Percentiles rank a stretch among this genome's conserved stretches.
These are phyloP conservation scores for Tuber brumale DNA, from an alignment of 495 filamentous ascomycete species.

Conservation along the genomic window DNA sequence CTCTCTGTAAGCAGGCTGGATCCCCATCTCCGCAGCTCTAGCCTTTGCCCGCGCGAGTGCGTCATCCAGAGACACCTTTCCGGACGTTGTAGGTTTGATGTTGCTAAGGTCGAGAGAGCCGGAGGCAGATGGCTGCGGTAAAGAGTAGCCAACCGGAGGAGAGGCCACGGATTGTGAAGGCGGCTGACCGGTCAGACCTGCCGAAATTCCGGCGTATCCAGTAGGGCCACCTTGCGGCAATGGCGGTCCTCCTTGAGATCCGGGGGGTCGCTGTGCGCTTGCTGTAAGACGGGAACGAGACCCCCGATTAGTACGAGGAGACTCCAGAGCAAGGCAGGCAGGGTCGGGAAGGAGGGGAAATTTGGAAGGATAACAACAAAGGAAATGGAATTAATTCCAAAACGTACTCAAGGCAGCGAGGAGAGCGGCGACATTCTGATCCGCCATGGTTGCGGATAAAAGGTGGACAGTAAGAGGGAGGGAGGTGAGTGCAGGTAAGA, in stretches of 20 bases:
- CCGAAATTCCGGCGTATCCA: slow-evolving; percentile 33
- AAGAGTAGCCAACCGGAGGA: slow-evolving; percentile 44
- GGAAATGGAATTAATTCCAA: not conserved
- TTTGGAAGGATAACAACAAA: not conserved
- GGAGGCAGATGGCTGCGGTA: slow-evolving; percentile 62
- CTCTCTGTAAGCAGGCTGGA: slow-evolving; percentile 43
- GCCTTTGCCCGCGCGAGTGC: slow-evolving; percentile 67
- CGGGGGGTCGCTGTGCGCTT: slow-evolving; percentile 26
- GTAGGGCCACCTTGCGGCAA: slow-evolving; percentile 13
- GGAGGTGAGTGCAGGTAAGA: not conserved
- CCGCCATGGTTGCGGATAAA: slow-evolving; percentile 32
- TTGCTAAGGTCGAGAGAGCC: slow-evolving; percentile 67
- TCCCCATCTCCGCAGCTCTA: slow-evolving; percentile 63
- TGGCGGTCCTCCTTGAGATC: slow-evolving; percentile 26
- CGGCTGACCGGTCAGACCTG: slow-evolving; percentile 29
- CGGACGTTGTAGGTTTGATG: slow-evolving; percentile 66
- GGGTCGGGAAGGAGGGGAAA: not conserved
- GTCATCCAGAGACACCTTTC: slow-evolving; percentile 65
- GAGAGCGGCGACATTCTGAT: slow-evolving; percentile 41
- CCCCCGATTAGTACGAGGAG: slow-evolving; percentile 21
- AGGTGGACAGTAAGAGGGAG: not conserved
- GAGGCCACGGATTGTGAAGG: slow-evolving; percentile 24
- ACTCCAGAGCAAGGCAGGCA: slow-evolving; percentile 7
- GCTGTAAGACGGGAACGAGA: slow-evolving; percentile 5
- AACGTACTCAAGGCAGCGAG: slow-evolving; percentile 39